A percentile compares a stretch with the other conserved stretches of the same genome.
Evolutionary conservation across 163 green algal species (phyloP).

Genomic region (Chlorella variabilis): DNA sequence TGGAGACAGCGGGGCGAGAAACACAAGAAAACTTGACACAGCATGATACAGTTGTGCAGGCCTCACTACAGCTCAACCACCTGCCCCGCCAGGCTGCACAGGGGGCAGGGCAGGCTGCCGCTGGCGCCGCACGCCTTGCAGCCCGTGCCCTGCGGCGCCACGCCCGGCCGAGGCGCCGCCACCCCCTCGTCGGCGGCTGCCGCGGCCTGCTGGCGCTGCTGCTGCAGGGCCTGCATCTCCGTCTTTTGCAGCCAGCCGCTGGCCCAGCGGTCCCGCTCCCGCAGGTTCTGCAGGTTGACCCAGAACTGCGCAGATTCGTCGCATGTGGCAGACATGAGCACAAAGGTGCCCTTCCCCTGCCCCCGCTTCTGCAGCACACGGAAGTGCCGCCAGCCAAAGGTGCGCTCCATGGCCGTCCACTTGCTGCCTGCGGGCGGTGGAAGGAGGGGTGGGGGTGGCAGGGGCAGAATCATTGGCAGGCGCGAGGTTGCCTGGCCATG

Average conservation of each 20-base stretch:
- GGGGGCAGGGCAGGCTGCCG: constrained; percentile 40
- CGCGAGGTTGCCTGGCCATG: too few relatives aligned
- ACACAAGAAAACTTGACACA: too few relatives aligned
- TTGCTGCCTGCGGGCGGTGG: constrained; percentile 35
- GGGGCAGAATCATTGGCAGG: too few relatives aligned
- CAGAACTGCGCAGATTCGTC: constrained; percentile 45
- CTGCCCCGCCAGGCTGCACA: constrained; percentile 37
- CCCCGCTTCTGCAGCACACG: constrained; percentile 48
- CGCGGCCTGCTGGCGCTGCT: constrained; percentile 11
- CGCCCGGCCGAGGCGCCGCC: background rate
- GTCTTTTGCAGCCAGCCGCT: constrained; percentile 54
- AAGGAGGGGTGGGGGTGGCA: background rate
- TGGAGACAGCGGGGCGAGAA: too few relatives aligned
- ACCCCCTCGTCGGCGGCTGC: too few relatives aligned
- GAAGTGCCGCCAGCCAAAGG: constrained; percentile 62
- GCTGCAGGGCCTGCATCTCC: constrained; percentile 29
- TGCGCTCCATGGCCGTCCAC: constrained; percentile 61
- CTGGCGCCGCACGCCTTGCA: constrained; percentile 47
- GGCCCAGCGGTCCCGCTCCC: constrained; percentile 46
- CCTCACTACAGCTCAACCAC: constrained; percentile 48
- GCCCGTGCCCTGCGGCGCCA: constrained; percentile 10
- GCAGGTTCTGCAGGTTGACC: constrained; percentile 49
- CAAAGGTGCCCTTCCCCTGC: constrained; percentile 40
- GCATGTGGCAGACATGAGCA: constrained; percentile 55
- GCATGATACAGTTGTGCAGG: too few relatives aligned